Base-by-base conservation (phyloP, 1,284 basidiomycete species). In the Cryptococcus hybrid region DNA sequence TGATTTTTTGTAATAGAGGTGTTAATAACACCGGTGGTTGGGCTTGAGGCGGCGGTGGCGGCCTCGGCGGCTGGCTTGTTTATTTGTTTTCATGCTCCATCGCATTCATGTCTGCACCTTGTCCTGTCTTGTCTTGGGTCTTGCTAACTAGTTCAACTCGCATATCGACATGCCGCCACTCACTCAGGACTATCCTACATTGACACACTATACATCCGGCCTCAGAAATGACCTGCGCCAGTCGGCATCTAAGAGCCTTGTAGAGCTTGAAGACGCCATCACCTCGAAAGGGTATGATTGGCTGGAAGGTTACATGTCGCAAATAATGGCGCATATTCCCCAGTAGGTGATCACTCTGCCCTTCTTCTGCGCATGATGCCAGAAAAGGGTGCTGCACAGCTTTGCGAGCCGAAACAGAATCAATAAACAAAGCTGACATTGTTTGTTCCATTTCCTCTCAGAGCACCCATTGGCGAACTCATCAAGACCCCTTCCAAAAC, bases 401-500 rank as follows among this genome's bases (percentile, higher is more conserved):
- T 24, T 24, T 24, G 24, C 24, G 24, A 24, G 24, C 24, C 24
- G 24, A 36, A 48, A 36, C 47, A 48, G 7, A 11, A 7, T 45
- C 35, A 5, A 46, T 42, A 38, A 49, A 42, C 12, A 35, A 37
- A 40, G 57, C 56, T 58, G 15, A 46, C 35, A 45, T 47, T 48
- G 44, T 7, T 55, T 24, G 24, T 24, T 24, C 24, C 24, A 24
- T 24, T 24, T 24, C 24, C 24, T 24, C 24, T 24, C 24, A 75
- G 75, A 47, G 71, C 68, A 7, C 70, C 73, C 1, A 67, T 78
- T 34, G 68, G 73, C 18, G 71, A 75, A 45, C 61, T 77, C 24
- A 73, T 78, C 61, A 78, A 78, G 61, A 78, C 77, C 0, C 77
- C 77, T 9, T 75, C 74, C 34, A 64, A 70, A 42, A 76, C 74